Conservation (phyloP, 176 grass and related monocot genomes). For the Tillandsia fasciculata region DNA sequence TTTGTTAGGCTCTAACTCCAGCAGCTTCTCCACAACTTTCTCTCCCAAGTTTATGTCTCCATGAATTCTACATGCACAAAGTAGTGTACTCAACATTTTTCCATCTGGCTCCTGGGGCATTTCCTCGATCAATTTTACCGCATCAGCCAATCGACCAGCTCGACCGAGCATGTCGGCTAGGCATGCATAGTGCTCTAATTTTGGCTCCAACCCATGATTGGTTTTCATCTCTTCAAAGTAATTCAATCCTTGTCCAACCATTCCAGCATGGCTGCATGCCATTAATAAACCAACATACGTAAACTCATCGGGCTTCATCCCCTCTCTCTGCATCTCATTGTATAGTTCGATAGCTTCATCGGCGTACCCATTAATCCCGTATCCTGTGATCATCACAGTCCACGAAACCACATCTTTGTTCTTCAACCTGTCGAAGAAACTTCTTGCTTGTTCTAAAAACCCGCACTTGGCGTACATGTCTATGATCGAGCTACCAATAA, state of each 20-base stretch:
- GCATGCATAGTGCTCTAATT: constrained; percentile 43
- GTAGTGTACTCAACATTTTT: constrained; percentile 40
- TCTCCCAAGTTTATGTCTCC: constrained; percentile 36
- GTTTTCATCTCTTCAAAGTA: constrained; percentile 52
- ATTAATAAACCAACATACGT: constrained; percentile 51
- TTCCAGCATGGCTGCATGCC: constrained; percentile 46
- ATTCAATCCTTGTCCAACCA: constrained; percentile 35
- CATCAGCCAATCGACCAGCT: constrained; percentile 33
- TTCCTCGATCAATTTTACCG: constrained; percentile 30
- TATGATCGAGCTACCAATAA: constrained; percentile 41
- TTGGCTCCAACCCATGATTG: constrained; percentile 17
- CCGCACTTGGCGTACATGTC: constrained; percentile 70
- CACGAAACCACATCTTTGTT: constrained; percentile 38
- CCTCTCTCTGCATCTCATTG: constrained; percentile 27
- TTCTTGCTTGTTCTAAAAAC: constrained; percentile 36
- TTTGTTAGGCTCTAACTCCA: constrained; percentile 53
- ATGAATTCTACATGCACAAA: constrained; percentile 44
- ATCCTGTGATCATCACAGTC: constrained; percentile 51
- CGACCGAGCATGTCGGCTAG: constrained; percentile 45
- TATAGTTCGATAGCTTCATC: constrained; percentile 39
- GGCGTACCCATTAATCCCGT: constrained; percentile 41
- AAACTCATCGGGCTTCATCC: constrained; percentile 38
- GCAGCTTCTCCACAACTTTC: constrained; percentile 21
- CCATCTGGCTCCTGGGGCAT: constrained; percentile 43
- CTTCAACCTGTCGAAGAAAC: constrained; percentile 32